These are phyloP conservation scores for Rhodamnia rubescens DNA, from an alignment of 345 rosid genomes.

Conservation along the genomic window DNA sequence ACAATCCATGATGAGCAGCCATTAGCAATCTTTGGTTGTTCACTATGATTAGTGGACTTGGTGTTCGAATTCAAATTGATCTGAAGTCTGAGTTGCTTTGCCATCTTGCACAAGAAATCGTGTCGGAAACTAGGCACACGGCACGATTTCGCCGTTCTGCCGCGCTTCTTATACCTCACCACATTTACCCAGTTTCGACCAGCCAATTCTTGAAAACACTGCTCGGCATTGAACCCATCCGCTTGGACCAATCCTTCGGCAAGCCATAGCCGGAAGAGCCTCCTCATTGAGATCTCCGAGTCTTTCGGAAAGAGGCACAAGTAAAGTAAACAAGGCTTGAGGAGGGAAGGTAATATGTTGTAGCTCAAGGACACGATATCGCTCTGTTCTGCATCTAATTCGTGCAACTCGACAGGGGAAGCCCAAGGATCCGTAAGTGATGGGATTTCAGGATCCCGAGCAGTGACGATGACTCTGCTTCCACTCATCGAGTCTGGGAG, in stretches of 20 bases:
- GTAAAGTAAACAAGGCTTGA: conserved; percentile 14
- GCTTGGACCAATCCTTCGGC: conserved; percentile 10
- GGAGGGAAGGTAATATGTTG: background rate
- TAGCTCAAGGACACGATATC: conserved; percentile 1
- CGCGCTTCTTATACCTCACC: no score
- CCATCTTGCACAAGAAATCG: no score
- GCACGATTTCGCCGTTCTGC: no score
- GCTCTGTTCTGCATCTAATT: background rate
- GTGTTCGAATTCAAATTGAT: no score
- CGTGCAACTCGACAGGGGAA: background rate
- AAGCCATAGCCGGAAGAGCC: conserved; percentile 20
- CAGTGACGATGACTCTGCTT: background rate
- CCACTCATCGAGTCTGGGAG: background rate
- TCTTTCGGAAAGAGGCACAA: conserved; percentile 22
- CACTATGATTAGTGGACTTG: no score
- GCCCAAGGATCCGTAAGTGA: background rate
- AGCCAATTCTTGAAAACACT: no score
- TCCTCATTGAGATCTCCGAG: conserved; percentile 6
- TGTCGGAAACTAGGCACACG: no score
- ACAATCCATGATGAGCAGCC: no score
- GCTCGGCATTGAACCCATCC: no score
- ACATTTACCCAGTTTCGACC: no score
- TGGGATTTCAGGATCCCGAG: background rate
- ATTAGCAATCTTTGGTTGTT: no score
- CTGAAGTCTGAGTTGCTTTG: no score